A percentile compares a stretch with the other conserved stretches of the same genome.
These are phyloP conservation scores for Ogataea thermomethanolica DNA, from an alignment of 805 yeast genomes.

Conservation along the genomic window DNA sequence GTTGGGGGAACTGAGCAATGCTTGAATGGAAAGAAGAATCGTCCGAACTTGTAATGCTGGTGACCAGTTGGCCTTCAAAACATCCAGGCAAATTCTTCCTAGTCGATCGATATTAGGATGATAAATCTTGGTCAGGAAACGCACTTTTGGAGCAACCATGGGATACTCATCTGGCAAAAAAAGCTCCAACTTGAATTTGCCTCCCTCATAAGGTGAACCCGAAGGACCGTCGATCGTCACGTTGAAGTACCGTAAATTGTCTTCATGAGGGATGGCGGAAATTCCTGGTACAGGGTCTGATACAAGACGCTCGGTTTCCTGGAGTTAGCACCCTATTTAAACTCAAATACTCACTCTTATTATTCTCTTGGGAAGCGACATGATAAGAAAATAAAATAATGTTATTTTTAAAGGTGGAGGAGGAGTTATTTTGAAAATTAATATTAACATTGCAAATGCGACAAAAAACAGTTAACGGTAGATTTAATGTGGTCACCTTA, in stretches of 20 bases:
- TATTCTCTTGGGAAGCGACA: slow-evolving; percentile 85
- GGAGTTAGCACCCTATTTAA: neutral
- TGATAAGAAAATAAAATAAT: slow-evolving; percentile 16
- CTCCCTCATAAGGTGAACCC: slow-evolving; percentile 83
- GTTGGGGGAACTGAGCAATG: slow-evolving; percentile 90
- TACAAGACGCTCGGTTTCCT: slow-evolving; percentile 89
- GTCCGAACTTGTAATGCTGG: slow-evolving; percentile 97
- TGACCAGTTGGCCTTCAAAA: slow-evolving; percentile 92
- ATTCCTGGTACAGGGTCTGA: slow-evolving; percentile 98
- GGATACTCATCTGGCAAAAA: slow-evolving; percentile 97
- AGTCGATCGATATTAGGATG: slow-evolving; percentile 95
- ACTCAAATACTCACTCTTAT: slow-evolving; percentile 57
- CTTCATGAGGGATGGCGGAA: slow-evolving; percentile 89
- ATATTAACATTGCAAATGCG: slow-evolving; percentile 4
- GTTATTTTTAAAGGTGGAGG: slow-evolving; percentile 1
- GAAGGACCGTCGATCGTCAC: slow-evolving; percentile 91
- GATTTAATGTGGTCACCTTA: slow-evolving; percentile 26
- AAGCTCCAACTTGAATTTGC: slow-evolving; percentile 78
- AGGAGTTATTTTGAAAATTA: slow-evolving; percentile 3
- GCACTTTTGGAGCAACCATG: slow-evolving; percentile 94
- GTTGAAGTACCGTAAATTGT: slow-evolving; percentile 86
- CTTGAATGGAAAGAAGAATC: slow-evolving; percentile 85
- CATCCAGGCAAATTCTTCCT: slow-evolving; percentile 95
- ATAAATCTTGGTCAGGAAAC: slow-evolving; percentile 89
- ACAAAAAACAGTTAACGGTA: slow-evolving; percentile 26